phyloP scores from a whole-genome alignment of 1,284 basidiomycete genomes.

The Ustilago sp. region DNA sequence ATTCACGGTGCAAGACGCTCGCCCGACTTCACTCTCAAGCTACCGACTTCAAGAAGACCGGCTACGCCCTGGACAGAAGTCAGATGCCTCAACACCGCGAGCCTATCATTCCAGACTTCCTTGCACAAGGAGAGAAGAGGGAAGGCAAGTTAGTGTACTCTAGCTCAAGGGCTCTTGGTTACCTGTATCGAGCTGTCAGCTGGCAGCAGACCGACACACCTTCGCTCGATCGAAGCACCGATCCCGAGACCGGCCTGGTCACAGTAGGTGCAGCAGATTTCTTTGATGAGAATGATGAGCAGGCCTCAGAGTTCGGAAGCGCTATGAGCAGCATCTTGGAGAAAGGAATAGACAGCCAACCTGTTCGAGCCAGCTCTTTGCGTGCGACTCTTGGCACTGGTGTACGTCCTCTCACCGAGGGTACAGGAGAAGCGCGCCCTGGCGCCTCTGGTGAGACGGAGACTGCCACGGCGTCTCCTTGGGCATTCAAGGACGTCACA shows the following conservation, averaged over 20 bases:
- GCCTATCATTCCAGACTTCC: slow-evolving; percentile 36
- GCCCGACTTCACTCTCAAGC: slow-evolving; percentile 77
- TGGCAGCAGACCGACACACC: slow-evolving; percentile 45
- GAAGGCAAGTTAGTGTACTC: slow-evolving; percentile 23
- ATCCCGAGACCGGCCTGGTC: slow-evolving; percentile 32
- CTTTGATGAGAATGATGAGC: neutral
- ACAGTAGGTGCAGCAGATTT: slow-evolving; percentile 7
- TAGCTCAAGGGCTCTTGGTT: slow-evolving; percentile 31
- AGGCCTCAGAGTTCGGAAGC: slow-evolving; percentile 11
- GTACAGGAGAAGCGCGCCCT: neutral
- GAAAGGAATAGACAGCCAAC: neutral
- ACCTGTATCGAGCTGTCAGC: slow-evolving; percentile 28
- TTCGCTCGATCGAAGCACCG: slow-evolving; percentile 17
- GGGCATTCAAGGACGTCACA: slow-evolving; percentile 25
- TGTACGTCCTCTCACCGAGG: neutral
- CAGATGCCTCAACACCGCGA: slow-evolving; percentile 20
- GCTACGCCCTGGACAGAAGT: slow-evolving; percentile 20
- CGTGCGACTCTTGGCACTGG: slow-evolving; percentile 15
- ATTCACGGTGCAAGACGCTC: slow-evolving; percentile 76
- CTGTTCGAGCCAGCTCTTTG: slow-evolving; percentile 4
- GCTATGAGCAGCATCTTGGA: slow-evolving; percentile 11
- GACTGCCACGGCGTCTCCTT: neutral
- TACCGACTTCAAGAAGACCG: slow-evolving; percentile 70
- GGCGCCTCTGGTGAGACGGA: neutral
- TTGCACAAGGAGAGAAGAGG: slow-evolving; percentile 33